A percentile compares a stretch with the other conserved stretches of the same genome.
These are phyloP conservation scores for Aspergillus saccharolyticus DNA, from an alignment of 495 filamentous ascomycete genomes.

Conservation along the genomic window DNA sequence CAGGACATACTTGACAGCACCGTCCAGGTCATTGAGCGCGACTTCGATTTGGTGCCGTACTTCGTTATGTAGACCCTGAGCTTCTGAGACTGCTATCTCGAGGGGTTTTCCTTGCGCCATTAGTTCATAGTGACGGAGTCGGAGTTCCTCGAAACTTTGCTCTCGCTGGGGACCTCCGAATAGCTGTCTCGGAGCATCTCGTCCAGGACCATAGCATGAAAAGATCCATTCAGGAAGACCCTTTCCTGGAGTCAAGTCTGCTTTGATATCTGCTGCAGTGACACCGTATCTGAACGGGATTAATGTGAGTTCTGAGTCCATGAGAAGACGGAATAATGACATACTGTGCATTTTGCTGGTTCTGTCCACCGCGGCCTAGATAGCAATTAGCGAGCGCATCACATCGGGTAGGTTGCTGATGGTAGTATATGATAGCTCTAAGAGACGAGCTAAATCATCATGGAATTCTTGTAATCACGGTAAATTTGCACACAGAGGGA, in stretches of 20 bases:
- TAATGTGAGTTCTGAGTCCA: conserved; percentile 7
- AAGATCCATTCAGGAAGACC: conserved; percentile 76
- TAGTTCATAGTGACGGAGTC: conserved; percentile 60
- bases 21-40: conserved; percentile 60
- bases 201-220: conserved; percentile 73
- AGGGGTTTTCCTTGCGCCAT: conserved; percentile 54
- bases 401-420: neutral
- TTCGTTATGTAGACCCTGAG: conserved; percentile 50
- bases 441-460: neutral
- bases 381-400: conserved; percentile 6
- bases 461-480: neutral
- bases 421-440: neutral
- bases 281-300: conserved; percentile 45
- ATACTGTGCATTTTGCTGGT: conserved; percentile 28
- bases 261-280: conserved; percentile 49
- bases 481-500: neutral
- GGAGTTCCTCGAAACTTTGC: conserved; percentile 78
- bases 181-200: conserved; percentile 67
- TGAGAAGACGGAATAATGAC: conserved; percentile 3
- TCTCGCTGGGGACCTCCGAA: conserved; percentile 76
- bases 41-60: conserved; percentile 65
- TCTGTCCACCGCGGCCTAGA: conserved; percentile 19
- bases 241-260: conserved; percentile 52
- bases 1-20: conserved; percentile 66
- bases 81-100: conserved; percentile 58